Conservation (phyloP, 768 basidiomycete genomes). For the Daedaleopsis nitida region DNA sequence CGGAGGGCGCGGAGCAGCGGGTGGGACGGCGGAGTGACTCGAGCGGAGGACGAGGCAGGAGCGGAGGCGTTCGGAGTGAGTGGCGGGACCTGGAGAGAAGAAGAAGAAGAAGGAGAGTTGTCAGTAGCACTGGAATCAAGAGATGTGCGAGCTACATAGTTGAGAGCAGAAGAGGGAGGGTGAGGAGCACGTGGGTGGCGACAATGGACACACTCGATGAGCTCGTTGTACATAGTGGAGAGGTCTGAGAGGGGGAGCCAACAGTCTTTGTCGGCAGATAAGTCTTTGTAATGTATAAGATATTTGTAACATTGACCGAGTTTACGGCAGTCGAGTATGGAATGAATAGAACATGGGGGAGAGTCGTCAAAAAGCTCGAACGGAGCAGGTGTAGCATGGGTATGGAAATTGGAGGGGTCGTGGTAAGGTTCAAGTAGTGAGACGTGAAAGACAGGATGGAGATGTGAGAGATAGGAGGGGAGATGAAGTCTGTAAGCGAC, state of each 20-base stretch:
- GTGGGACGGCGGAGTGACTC: slow-evolving; percentile 1
- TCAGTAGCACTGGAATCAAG: slow-evolving; percentile 1
- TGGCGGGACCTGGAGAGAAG: not conserved
- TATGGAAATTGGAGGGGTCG: slow-evolving; percentile 37
- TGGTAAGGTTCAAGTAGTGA: slow-evolving; percentile 35
- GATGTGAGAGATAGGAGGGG: slow-evolving; percentile 32
- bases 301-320: slow-evolving; percentile 40
- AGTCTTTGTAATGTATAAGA: slow-evolving; percentile 32
- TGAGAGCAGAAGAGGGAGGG: too few relatives aligned
- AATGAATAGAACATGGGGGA: slow-evolving; percentile 16
- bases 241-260: slow-evolving; percentile 41
- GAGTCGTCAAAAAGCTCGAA: slow-evolving; percentile 9
- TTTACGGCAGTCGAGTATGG: slow-evolving; percentile 37
- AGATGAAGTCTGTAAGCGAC: slow-evolving; percentile 32
- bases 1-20: not conserved
- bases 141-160: too few relatives aligned
- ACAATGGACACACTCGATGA: slow-evolving; percentile 37
- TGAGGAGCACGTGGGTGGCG: slow-evolving; percentile 33
- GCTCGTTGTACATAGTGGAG: slow-evolving; percentile 31
- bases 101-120: not conserved
- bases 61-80: too few relatives aligned
- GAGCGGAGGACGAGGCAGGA: not conserved
- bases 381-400: slow-evolving; percentile 6
- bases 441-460: slow-evolving; percentile 43
- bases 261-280: slow-evolving; percentile 33